A percentile compares a stretch with the other conserved stretches of the same genome.
Evolutionary conservation across 257 asterid genomes (phyloP).

Genomic region (Avicennia marina): DNA sequence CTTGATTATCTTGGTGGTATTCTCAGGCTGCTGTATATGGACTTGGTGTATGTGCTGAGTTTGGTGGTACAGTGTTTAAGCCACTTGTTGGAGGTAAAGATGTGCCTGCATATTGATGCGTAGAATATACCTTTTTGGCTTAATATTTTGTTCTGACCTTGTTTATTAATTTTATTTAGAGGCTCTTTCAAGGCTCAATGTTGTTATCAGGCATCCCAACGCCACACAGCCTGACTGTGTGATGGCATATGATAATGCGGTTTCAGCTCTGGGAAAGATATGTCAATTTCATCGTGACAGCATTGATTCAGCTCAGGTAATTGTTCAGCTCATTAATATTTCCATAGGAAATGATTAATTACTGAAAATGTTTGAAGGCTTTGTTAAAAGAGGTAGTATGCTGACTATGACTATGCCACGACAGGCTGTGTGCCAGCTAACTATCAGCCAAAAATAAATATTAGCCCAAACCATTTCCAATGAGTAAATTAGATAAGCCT

Average conservation of each 20-base stretch:
- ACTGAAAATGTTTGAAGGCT: not conserved
- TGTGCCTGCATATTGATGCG: slow-evolving; percentile 14
- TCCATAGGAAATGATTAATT: too few species aligned
- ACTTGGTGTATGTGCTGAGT: slow-evolving; percentile 94
- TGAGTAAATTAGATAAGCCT: too few species aligned
- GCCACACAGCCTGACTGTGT: slow-evolving; percentile 62
- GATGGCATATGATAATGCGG: slow-evolving; percentile 98
- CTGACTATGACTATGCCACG: not conserved
- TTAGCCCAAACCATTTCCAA: too few species aligned
- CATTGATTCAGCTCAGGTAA: slow-evolving; percentile 87
- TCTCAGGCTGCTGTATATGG: slow-evolving; percentile 96
- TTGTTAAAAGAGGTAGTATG: not conserved
- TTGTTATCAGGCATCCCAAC: slow-evolving; percentile 70
- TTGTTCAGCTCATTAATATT: slow-evolving; percentile 7
- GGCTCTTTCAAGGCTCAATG: slow-evolving; percentile 87
- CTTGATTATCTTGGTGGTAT: slow-evolving; percentile 18
- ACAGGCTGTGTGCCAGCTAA: not conserved
- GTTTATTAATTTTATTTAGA: slow-evolving; percentile 40
- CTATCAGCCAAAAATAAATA: not conserved
- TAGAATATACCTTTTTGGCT: not conserved
- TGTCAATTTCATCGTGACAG: slow-evolving; percentile 88
- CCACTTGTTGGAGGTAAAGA: slow-evolving; percentile 82
- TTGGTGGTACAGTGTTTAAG: slow-evolving; percentile 82
- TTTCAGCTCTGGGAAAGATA: slow-evolving; percentile 95
- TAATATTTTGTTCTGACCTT: slow-evolving; percentile 1